Conservation (phyloP, 495 filamentous ascomycete species). For the Talaromyces borbonicus region DNA sequence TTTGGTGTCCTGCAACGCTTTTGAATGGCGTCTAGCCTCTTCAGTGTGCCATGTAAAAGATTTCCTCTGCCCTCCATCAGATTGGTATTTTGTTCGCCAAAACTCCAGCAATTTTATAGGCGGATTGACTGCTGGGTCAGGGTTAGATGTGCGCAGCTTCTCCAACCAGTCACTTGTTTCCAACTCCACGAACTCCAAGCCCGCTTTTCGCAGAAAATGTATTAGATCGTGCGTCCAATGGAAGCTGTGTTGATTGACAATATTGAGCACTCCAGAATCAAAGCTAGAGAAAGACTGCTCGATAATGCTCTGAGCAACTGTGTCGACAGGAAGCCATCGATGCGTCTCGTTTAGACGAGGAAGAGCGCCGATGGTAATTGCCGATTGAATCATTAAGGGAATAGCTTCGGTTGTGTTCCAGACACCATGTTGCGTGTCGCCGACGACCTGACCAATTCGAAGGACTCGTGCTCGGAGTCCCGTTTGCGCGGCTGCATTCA, state of each 20-base stretch:
- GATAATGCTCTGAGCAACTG: slow-evolving; percentile 28
- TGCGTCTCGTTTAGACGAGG: slow-evolving; percentile 42
- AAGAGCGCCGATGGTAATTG: slow-evolving; percentile 35
- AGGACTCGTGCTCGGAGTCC: slow-evolving; percentile 28
- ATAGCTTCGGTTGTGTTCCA: slow-evolving; percentile 59
- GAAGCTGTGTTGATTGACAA: slow-evolving; percentile 16
- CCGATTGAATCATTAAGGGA: slow-evolving; percentile 46
- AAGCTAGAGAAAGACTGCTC: slow-evolving; percentile 1
- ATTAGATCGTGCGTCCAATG: slow-evolving; percentile 22
- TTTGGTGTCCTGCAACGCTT: slow-evolving; percentile 9
- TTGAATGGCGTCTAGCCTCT: slow-evolving; percentile 10
- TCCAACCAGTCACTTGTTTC: slow-evolving; percentile 13
- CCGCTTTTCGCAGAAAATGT: slow-evolving; percentile 11
- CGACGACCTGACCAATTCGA: slow-evolving; percentile 51
- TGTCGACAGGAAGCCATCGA: slow-evolving; percentile 49
- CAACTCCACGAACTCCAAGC: slow-evolving; percentile 15
- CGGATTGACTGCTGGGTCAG: slow-evolving; percentile 27
- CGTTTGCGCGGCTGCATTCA: slow-evolving; percentile 22
- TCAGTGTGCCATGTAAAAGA: slow-evolving; percentile 12
- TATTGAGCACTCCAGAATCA: slow-evolving; percentile 12
- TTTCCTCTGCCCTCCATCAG: not conserved
- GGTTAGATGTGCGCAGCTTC: slow-evolving; percentile 13
- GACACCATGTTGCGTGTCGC: slow-evolving; percentile 40
- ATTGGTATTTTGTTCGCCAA: slow-evolving; percentile 11
- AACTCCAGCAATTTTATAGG: slow-evolving; percentile 38